Conservation (phyloP, 495 filamentous ascomycete genomes). For the Mycothermus thermophilus region DNA sequence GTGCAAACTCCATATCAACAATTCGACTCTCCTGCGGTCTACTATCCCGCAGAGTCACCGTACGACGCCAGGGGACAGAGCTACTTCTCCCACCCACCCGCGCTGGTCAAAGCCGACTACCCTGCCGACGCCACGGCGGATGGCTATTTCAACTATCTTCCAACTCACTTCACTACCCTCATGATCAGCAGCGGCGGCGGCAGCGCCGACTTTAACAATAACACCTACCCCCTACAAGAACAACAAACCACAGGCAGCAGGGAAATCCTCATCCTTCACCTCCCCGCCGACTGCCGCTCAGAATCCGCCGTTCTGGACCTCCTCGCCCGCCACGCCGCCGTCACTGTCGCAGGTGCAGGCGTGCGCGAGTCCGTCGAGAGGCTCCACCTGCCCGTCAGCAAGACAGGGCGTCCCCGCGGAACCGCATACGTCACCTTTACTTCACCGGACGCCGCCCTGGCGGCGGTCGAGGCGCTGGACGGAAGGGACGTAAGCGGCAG, state of each 20-base stretch:
- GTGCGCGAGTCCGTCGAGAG: not conserved
- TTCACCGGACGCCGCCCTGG: not conserved
- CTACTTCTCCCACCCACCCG: too few relatives aligned
- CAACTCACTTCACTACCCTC: too few relatives aligned
- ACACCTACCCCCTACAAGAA: not conserved
- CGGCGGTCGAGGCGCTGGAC: conserved; percentile 1
- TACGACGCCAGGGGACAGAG: too few relatives aligned
- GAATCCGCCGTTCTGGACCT: not conserved
- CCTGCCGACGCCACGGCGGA: too few relatives aligned
- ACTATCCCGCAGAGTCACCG: too few relatives aligned
- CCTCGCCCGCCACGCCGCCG: not conserved
- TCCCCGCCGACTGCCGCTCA: not conserved
- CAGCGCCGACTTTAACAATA: not conserved
- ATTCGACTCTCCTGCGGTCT: too few relatives aligned
- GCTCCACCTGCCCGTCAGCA: conserved; percentile 1
- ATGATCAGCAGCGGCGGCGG: not conserved
- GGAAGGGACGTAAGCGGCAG: not conserved
- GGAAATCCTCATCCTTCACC: conserved; percentile 6
- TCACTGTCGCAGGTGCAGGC: not conserved
- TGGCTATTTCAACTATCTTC: too few relatives aligned
- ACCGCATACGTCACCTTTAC: conserved; percentile 6
- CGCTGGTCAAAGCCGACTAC: too few relatives aligned
- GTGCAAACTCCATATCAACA: too few relatives aligned
- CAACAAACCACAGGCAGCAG: conserved; percentile 1
- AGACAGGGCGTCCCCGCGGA: conserved; percentile 2